Conservation (phyloP, 2,329 filamentous ascomycete species). For the Fusarium sp. region DNA sequence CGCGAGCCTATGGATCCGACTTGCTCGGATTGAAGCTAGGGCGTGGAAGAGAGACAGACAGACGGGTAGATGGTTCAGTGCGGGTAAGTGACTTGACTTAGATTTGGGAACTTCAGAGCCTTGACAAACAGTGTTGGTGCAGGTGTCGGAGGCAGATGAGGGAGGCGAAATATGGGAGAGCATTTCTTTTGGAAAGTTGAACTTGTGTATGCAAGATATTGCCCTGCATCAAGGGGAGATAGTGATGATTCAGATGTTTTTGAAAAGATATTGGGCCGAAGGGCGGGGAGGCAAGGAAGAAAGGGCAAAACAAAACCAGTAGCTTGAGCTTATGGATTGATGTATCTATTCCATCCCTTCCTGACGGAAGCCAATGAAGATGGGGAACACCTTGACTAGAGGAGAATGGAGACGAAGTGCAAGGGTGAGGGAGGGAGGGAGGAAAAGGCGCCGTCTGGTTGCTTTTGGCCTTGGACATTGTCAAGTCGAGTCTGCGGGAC, state of each 20-base stretch:
- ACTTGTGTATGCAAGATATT: conserved; percentile 49
- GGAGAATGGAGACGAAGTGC: conserved; percentile 24
- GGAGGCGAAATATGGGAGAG: conserved; percentile 45
- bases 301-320: conserved; percentile 31
- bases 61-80: conserved; percentile 36
- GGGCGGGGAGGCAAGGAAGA: conserved; percentile 40
- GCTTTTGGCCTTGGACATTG: conserved; percentile 45
- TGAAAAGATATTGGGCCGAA: conserved; percentile 27
- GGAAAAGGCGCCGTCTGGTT: conserved; percentile 37
- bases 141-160: conserved; percentile 42
- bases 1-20: conserved; percentile 13
- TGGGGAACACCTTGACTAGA: conserved; percentile 22
- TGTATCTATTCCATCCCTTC: conserved; percentile 42
- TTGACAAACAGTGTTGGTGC: conserved; percentile 42
- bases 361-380: conserved; percentile 29
- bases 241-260: conserved; percentile 44
- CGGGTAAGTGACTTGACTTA: conserved; percentile 42
- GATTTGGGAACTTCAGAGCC: conserved; percentile 47
- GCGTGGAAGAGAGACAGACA: conserved; percentile 38
- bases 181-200: conserved; percentile 51
- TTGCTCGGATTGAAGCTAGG: conserved; percentile 22
- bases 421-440: conserved; percentile 34
- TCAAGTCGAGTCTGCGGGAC: conserved; percentile 40
- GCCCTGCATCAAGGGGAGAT: conserved; percentile 46
- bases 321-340: conserved; percentile 38